A percentile compares a stretch with the other conserved stretches of the same genome.
These are phyloP conservation scores for Calycina herbarum DNA, from an alignment of 2,329 filamentous ascomycete species.

Conservation along the genomic window DNA sequence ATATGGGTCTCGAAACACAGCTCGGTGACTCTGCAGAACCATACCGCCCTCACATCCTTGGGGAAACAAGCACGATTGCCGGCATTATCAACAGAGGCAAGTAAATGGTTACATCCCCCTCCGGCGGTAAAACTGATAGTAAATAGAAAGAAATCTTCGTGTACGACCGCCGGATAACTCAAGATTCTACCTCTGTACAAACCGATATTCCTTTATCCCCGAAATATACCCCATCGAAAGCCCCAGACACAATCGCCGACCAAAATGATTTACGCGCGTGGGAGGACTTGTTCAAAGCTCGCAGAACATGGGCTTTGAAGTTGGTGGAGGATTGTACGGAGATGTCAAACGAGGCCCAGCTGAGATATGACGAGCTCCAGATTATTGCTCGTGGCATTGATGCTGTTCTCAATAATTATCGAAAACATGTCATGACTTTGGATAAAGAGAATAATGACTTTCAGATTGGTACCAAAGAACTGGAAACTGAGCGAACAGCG, in stretches of 20 bases:
- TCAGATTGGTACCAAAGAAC: conserved; percentile 67
- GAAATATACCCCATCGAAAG: conserved; percentile 58
- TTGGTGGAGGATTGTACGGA: conserved; percentile 68
- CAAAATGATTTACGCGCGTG: conserved; percentile 82
- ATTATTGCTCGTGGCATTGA: conserved; percentile 78
- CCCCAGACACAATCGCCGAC: conserved; percentile 81
- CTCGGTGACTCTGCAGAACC: conserved; percentile 71
- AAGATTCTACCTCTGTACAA: conserved; percentile 49
- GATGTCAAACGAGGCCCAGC: conserved; percentile 62
- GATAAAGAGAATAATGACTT: conserved; percentile 72
- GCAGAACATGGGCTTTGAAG: conserved; percentile 75
- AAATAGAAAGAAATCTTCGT: conserved; percentile 82
- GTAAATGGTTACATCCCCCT: conserved; percentile 27
- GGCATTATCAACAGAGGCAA: conserved; percentile 76
- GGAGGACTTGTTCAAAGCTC: conserved; percentile 80
- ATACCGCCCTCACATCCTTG: conserved; percentile 82
- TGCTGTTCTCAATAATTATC: conserved; percentile 82
- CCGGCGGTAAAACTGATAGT: conserved; percentile 23
- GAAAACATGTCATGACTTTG: conserved; percentile 69
- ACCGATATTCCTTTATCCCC: conserved; percentile 53
- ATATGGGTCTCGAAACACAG: conserved; percentile 75
- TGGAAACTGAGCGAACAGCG: conserved; percentile 66
- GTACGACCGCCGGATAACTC: conserved; percentile 79
- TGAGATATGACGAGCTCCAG: conserved; percentile 70
- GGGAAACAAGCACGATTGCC: conserved; percentile 57